These are phyloP conservation scores for Piloderma croceum DNA, from an alignment of 768 basidiomycete species.

Conservation along the genomic window DNA sequence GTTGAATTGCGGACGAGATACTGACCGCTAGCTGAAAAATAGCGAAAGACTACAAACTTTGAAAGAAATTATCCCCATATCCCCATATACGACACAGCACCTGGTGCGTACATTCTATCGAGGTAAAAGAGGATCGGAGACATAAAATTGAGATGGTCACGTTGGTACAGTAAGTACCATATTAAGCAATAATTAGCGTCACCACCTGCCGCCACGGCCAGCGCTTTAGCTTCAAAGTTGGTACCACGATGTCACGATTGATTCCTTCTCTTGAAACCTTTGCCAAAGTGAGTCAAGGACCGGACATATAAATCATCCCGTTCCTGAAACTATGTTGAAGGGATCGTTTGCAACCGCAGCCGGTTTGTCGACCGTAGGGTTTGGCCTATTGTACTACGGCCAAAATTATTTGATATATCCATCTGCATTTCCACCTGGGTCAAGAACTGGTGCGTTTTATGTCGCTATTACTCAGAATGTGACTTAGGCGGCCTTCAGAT, in stretches of 20 bases:
- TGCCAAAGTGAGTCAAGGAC: slow-evolving; percentile 32
- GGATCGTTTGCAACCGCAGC: slow-evolving; percentile 27
- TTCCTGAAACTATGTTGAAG: slow-evolving; percentile 9
- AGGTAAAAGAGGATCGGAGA: too few relatives aligned
- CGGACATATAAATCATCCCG: neutral
- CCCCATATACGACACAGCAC: too few relatives aligned
- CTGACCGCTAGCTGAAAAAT: too few relatives aligned
- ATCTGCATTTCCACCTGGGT: slow-evolving; percentile 73
- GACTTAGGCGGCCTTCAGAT: slow-evolving; percentile 36
- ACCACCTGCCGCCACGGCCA: too few relatives aligned
- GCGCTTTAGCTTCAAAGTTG: neutral
- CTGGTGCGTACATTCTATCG: too few relatives aligned
- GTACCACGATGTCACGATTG: slow-evolving; percentile 29
- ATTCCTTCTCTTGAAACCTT: slow-evolving; percentile 40
- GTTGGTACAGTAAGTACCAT: too few relatives aligned
- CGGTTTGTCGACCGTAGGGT: slow-evolving; percentile 41
- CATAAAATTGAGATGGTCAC: too few relatives aligned
- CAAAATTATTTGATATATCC: slow-evolving; percentile 92
- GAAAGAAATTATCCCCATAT: too few relatives aligned
- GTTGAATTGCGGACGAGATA: too few relatives aligned
- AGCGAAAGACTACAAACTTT: too few relatives aligned
- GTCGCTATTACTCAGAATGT: neutral
- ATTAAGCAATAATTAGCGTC: too few relatives aligned
- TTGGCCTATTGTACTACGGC: slow-evolving; percentile 75
- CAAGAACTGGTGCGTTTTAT: slow-evolving; percentile 54